Base-by-base conservation (phyloP, 164 flowering plant species). In the Stephania yunnanensis region DNA sequence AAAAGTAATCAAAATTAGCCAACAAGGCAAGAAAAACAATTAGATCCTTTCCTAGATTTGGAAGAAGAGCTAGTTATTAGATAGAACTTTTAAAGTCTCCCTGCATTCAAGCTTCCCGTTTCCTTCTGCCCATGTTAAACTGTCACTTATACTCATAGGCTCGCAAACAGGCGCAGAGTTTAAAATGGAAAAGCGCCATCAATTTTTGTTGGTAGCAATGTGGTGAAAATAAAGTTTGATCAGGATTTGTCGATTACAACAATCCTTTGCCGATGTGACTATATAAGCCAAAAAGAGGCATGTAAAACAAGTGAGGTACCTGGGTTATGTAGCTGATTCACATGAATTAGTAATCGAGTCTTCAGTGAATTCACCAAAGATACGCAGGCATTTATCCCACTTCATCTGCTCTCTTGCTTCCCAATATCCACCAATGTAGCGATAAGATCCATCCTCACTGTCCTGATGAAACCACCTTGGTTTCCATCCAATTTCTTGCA, bases 401-500 rank as follows among this genome's bases (percentile, higher is more conserved):
- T 82, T 88, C 45, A 82, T 76, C 55, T 82, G 87, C 58, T 88
- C 90, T 53, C 93, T 76, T 44, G 96, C 91, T 84, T 94, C 98
- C 98, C 98, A 94, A 67, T 94, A 94, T 1, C 98, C 98, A 42
- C 98, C 97, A 1, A 70, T 69, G 74, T 87, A 94, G 25, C 83
- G 84, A 77, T 80, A 94, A 3, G 91, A 15, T n/a, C 92, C 97
- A 79, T 84, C 73, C 65, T 87, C 89, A 46, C 84, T 79, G 9
- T 88, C 92, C 83, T 83, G 84, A 71, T 73, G 42, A 71, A 94
- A 94, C 98, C 98, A 94, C 77, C 87, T 77, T 4, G 98, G 94
- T 77, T 80, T 88, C 98, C 98, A 94, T 15, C 98, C 98, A 71
- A 79, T 86, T 78, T 94, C 98, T 87, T 94, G 98, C 73, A 94